These are phyloP conservation scores for Metschnikowia baotianmanensis DNA, from an alignment of 805 yeast genomes.

Conservation along the genomic window DNA sequence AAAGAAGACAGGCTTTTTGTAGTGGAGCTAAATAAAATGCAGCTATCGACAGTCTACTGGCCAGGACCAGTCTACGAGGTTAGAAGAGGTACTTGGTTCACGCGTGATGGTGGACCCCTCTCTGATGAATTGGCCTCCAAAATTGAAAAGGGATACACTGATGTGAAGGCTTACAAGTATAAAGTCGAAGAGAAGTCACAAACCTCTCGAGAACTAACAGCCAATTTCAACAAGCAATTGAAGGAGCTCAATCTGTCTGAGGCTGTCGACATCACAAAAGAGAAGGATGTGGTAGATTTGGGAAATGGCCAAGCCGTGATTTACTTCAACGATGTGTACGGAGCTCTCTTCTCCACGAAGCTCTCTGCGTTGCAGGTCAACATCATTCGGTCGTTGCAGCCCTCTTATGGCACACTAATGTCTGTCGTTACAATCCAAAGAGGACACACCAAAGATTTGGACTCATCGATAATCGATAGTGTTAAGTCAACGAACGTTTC, in stretches of 20 bases:
- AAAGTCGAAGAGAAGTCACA: conserved; percentile 15
- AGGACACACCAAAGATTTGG: conserved; percentile 44
- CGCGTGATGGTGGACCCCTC: conserved; percentile 55
- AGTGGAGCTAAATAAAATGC: conserved; percentile 58
- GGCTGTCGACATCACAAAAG: conserved; percentile 21
- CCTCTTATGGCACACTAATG: conserved; percentile 34
- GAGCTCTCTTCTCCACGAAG: conserved; percentile 47
- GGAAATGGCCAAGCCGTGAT: conserved; percentile 37
- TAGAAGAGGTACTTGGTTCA: conserved; percentile 84
- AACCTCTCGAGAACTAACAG: conserved; percentile 16
- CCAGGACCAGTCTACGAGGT: conserved; percentile 82
- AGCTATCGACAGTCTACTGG: conserved; percentile 77
- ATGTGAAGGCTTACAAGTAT: conserved; percentile 26
- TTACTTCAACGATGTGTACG: conserved; percentile 42
- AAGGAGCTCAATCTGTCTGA: conserved; percentile 10
- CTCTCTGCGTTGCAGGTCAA: conserved; percentile 38
- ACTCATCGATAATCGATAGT: conserved; percentile 30
- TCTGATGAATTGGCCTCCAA: conserved; percentile 47
- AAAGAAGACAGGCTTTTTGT: conserved; percentile 78
- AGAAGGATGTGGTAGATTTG: conserved; percentile 29
- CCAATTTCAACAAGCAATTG: conserved; percentile 20
- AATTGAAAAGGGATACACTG: conserved; percentile 55
- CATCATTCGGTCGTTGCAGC: conserved; percentile 36
- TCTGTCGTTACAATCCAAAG: conserved; percentile 51
- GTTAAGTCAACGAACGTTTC: conserved; percentile 34